These are phyloP conservation scores for Colletotrichum cereale DNA, from an alignment of 2,329 filamentous ascomycete genomes.

Conservation along the genomic window DNA sequence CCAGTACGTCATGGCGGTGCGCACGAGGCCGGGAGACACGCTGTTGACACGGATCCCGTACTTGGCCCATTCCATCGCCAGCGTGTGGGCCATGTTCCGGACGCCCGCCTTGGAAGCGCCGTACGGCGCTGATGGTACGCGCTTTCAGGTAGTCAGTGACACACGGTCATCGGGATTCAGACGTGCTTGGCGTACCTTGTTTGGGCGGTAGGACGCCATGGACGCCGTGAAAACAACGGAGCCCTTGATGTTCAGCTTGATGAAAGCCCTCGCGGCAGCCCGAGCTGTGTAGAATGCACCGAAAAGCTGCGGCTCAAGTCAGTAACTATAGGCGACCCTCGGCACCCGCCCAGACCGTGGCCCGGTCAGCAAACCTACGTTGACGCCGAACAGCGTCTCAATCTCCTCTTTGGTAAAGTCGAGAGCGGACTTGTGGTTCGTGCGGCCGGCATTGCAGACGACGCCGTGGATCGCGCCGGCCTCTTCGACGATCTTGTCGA, in stretches of 20 bases:
- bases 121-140: constrained; percentile 64
- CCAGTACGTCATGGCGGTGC: constrained; percentile 62
- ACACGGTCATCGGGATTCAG: background rate
- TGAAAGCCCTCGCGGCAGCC: constrained; percentile 58
- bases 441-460: constrained; percentile 63
- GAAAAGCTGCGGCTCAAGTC: constrained; percentile 54
- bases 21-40: constrained; percentile 58
- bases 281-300: constrained; percentile 62
- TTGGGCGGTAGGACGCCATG: constrained; percentile 63
- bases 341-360: too few species aligned
- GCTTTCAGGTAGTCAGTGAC: constrained; percentile 40
- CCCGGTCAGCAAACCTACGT: too few species aligned
- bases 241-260: constrained; percentile 51
- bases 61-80: constrained; percentile 62
- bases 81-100: constrained; percentile 55
- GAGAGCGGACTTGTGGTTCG: constrained; percentile 64
- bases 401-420: constrained; percentile 52
- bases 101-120: constrained; percentile 59
- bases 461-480: constrained; percentile 61
- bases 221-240: constrained; percentile 60
- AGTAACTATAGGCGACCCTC: too few species aligned
- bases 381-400: constrained; percentile 46
- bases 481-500: constrained; percentile 58
- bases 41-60: constrained; percentile 61
- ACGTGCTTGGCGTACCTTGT: constrained; percentile 47